A percentile compares a stretch with the other conserved stretches of the same genome.
Evolutionary conservation across 75 land plant genomes (phyloP).

Genomic region (Pinus tabuliformis): DNA sequence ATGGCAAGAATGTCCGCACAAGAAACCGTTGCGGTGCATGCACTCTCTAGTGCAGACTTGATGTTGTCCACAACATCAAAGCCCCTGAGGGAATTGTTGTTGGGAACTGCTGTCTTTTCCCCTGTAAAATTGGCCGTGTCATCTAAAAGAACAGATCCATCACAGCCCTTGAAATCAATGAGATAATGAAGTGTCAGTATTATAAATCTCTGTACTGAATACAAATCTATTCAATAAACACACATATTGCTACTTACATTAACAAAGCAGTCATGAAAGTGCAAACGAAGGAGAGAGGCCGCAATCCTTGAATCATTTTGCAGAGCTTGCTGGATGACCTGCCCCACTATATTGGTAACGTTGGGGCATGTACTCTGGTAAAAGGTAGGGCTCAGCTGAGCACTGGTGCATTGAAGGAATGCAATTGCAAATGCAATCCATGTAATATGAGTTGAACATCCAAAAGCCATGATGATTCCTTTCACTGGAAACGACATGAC

Average conservation of each 20-base stretch:
- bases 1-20: conserved; percentile 38
- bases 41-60: conserved; percentile 19
- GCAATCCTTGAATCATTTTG: conserved; percentile 29
- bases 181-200: too few species aligned
- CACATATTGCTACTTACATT: conserved; percentile 15
- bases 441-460: too few species aligned
- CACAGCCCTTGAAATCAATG: conserved; percentile 22
- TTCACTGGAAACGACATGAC: too few species aligned
- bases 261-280: conserved; percentile 77
- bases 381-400: conserved; percentile 32
- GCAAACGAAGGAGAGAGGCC: conserved; percentile 50
- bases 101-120: conserved; percentile 36
- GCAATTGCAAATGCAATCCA: too few species aligned
- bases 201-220: too few species aligned
- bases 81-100: conserved; percentile 13
- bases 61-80: conserved; percentile 27
- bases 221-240: too few species aligned
- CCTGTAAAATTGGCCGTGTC: conserved; percentile 4
- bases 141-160: conserved; percentile 27
- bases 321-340: conserved; percentile 23
- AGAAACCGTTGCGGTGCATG: conserved; percentile 21
- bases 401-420: not conserved
- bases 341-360: conserved; percentile 22
- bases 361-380: conserved; percentile 42
- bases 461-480: too few species aligned